Evolutionary conservation across 2,329 filamentous ascomycete genomes (phyloP), one percentile per base, ranked within the genome.

Genomic region (Aspergillus clavatus): DNA sequence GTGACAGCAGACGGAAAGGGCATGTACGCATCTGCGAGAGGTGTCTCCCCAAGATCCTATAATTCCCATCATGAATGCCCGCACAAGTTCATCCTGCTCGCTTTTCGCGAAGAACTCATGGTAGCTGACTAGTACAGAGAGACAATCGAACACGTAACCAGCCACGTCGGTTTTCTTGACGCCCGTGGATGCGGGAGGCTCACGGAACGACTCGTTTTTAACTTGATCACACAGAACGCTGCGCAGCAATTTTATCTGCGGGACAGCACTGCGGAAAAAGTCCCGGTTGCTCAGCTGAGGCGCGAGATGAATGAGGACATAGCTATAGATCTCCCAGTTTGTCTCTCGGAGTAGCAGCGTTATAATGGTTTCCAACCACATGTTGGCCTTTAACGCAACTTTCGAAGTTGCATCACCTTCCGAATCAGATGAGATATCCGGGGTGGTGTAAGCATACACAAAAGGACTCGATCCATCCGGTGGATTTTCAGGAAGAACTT

Each of bases 301-400:
- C 1, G 89, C 87, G 7, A 96, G 72, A 64, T 95, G 87, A 5
- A 89, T 86, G 23, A 98, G 74, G 14, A 91, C 79, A 62, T 91
- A 96, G 66, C 88, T 91, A 72, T 95, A 95, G 1, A 95, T 74
- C 62, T 97, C 89, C 90, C 91, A 97, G 50, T 93, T 84, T 38
- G 81, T 80, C 31, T 84, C 86, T 44, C 82, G 78, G 53, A 86
- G 81, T 35, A 95, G 71, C n/a, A 93, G 71, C n/a, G 76, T 75
- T 21, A 88, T 79, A 28, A 94, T 75, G 8, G 82, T 77, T 51
- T 90, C 86, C n/a, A 95, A 75, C 86, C 89, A 95, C 31, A 76
- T 67, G 11, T 77, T 75, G 38, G 85, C 76, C 43, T 81, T 77
- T 43, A 89, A 69, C 6, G 76, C 67, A 2, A 71, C 67, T n/a